phyloP scores from a whole-genome alignment of 164 flowering plant genomes.

The Nelumbo lutea region DNA sequence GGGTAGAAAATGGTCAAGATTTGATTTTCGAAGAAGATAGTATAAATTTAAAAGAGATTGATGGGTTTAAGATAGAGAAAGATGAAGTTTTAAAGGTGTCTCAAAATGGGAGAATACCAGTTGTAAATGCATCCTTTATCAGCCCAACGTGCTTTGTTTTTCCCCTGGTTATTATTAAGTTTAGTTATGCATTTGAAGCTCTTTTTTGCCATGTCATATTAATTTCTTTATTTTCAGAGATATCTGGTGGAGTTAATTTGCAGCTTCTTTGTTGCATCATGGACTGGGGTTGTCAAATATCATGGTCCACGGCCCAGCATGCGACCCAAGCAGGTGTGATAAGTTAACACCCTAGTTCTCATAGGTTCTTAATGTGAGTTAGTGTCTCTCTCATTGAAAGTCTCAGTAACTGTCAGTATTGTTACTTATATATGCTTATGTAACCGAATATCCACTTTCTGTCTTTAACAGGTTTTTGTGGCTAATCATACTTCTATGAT shows the following conservation, averaged over 20 bases:
- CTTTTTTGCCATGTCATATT: background rate
- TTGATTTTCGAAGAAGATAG: too few relatives aligned
- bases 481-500: constrained; percentile 99
- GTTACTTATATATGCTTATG: background rate
- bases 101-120: too few relatives aligned
- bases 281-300: constrained; percentile 98
- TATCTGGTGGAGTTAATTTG: constrained; percentile 84
- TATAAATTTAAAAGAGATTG: too few relatives aligned
- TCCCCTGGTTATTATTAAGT: background rate
- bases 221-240: constrained; percentile 47
- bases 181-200: background rate
- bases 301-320: constrained; percentile 96
- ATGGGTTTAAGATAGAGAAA: too few relatives aligned
- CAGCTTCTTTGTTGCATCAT: constrained; percentile 96
- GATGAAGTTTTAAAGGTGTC: too few relatives aligned
- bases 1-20: too few relatives aligned
- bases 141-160: background rate
- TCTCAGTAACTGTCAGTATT: background rate
- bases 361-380: background rate
- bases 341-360: background rate
- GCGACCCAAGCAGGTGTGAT: constrained; percentile 76
- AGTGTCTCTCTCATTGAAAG: background rate
- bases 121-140: too few relatives aligned
- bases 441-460: constrained; percentile 6
- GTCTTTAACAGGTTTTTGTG: constrained; percentile 74